Percentiles rank a stretch among this genome's conserved stretches.
These are phyloP conservation scores for Paecilomyces sp. DNA, from an alignment of 2,329 filamentous ascomycete species.

Conservation along the genomic window DNA sequence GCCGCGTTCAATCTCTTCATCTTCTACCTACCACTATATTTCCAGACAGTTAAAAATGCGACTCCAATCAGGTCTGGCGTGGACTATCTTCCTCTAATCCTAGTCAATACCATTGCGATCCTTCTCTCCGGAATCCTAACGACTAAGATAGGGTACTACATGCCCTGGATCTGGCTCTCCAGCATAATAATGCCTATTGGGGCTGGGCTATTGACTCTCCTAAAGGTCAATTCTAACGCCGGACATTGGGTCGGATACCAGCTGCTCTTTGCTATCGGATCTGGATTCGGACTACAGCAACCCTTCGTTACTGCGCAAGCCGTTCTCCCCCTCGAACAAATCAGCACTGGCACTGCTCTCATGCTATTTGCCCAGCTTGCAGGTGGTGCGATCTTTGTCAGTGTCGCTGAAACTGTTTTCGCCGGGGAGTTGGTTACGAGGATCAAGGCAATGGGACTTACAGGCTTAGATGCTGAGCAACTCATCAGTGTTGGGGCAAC, in stretches of 20 bases:
- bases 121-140: background rate
- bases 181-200: background rate
- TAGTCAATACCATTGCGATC: background rate
- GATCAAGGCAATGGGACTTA: background rate
- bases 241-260: background rate
- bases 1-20: background rate
- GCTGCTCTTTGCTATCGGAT: background rate
- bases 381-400: conserved; percentile 24
- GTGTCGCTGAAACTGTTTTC: conserved; percentile 22
- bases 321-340: conserved; percentile 17
- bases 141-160: background rate
- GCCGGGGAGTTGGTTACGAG: background rate
- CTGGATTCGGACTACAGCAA: conserved; percentile 8
- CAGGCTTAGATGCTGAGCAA: background rate
- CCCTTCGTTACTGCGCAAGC: conserved; percentile 14
- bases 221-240: background rate
- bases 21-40: background rate
- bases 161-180: background rate
- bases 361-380: conserved; percentile 14
- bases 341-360: conserved; percentile 18
- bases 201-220: background rate
- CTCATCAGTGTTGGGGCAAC: background rate
- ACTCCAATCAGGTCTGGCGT: background rate
- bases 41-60: background rate
- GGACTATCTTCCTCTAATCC: background rate